A percentile compares a stretch with the other conserved stretches of the same genome.
phyloP scores from a whole-genome alignment of 805 yeast genomes.

The Pichia eremophila region DNA sequence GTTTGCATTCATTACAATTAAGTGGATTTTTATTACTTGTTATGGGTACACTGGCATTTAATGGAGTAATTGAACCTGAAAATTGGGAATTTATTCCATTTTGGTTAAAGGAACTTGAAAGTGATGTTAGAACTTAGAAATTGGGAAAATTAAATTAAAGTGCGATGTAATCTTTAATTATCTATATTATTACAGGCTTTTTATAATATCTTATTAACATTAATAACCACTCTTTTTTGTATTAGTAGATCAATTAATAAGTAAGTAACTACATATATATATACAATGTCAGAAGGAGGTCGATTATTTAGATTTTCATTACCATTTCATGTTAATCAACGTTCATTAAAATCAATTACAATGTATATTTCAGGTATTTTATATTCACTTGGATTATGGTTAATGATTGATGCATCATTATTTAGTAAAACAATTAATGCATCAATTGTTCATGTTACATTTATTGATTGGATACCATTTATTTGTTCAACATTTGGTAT shows the following conservation, averaged over 20 bases:
- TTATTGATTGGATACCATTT: conserved; percentile 93
- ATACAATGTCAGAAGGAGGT: conserved; percentile 30
- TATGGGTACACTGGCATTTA: conserved; percentile 65
- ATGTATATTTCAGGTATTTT: conserved; percentile 70
- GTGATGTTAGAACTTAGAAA: conserved; percentile 1
- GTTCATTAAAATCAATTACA: conserved; percentile 51
- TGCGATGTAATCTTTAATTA: neutral
- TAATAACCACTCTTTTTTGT: no score
- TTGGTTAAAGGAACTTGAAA: conserved; percentile 28
- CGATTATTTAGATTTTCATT: conserved; percentile 56
- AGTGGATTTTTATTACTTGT: conserved; percentile 56
- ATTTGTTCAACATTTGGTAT: conserved; percentile 84
- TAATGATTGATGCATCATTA: conserved; percentile 79
- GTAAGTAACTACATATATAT: neutral
- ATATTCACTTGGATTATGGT: conserved; percentile 84
- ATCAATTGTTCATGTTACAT: conserved; percentile 75
- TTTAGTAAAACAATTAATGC: conserved; percentile 81
- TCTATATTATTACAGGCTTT: neutral
- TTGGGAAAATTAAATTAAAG: no score
- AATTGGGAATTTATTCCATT: conserved; percentile 37
- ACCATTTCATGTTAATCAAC: conserved; percentile 65
- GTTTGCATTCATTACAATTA: conserved; percentile 51
- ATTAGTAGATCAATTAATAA: neutral
- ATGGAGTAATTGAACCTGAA: conserved; percentile 55
- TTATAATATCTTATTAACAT: no score